phyloP scores from a whole-genome alignment of 768 basidiomycete species.

The Infundibulicybe gibba region DNA sequence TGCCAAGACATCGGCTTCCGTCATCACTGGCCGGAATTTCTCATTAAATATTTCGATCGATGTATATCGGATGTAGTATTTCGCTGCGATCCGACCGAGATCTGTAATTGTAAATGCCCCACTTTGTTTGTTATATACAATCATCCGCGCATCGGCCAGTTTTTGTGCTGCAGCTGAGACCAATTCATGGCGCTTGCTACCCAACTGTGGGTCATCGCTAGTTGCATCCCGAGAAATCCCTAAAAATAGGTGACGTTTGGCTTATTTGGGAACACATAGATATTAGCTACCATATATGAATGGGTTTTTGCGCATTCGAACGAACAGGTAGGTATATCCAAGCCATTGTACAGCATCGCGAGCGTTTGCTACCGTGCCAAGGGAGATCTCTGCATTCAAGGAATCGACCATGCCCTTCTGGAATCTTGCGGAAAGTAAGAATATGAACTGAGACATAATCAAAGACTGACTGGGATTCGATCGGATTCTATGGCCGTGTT shows the following conservation, averaged over 20 bases:
- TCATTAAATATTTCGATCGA: conserved; percentile 87
- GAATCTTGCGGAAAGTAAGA: conserved; percentile 46
- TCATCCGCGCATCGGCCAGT: conserved; percentile 76
- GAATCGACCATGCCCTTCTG: conserved; percentile 82
- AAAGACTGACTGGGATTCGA: conserved; percentile 83
- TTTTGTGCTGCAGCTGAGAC: conserved; percentile 61
- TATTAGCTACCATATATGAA: conserved; percentile 64
- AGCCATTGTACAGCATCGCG: conserved; percentile 91
- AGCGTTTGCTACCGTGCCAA: conserved; percentile 89
- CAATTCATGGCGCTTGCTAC: conserved; percentile 64
- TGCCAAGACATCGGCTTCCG: conserved; percentile 85
- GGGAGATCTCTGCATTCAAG: conserved; percentile 91
- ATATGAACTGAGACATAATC: conserved; percentile 1
- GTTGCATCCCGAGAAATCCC: conserved; percentile 72
- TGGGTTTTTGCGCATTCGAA: conserved; percentile 92
- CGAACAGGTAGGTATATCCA: conserved; percentile 95
- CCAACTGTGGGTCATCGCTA: conserved; percentile 69
- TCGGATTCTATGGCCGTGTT: conserved; percentile 62
- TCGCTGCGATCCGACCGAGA: conserved; percentile 92
- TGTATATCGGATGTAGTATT: conserved; percentile 87
- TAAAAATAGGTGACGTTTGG: conserved; percentile 22
- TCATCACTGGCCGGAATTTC: conserved; percentile 77
- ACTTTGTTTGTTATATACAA: conserved; percentile 59
- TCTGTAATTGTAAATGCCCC: conserved; percentile 77
- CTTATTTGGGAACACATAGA: conserved; percentile 11